Evolutionary conservation across 2,329 filamentous ascomycete genomes (phyloP).

Genomic region (Fusarium sp.): DNA sequence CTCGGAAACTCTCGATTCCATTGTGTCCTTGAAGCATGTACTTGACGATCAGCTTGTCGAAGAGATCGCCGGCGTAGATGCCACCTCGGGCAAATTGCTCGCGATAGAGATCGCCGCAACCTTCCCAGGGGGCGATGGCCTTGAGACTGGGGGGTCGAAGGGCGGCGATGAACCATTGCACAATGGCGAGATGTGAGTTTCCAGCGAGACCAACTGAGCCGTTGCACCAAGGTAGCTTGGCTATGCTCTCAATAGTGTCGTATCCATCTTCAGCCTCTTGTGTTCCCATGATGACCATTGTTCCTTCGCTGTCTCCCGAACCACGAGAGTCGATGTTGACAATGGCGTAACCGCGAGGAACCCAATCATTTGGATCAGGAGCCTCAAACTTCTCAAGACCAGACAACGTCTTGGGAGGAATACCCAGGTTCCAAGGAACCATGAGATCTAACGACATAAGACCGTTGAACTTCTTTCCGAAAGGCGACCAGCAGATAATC

Average conservation of each 20-base stretch:
- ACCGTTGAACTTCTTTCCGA: constrained; percentile 21
- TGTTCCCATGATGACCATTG: constrained; percentile 11
- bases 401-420: not conserved
- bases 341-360: constrained; percentile 13
- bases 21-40: constrained; percentile 16
- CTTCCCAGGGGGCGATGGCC: constrained; percentile 14
- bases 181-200: constrained; percentile 14
- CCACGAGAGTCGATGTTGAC: constrained; percentile 17
- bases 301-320: constrained; percentile 3
- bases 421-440: constrained; percentile 7
- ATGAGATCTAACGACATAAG: not conserved
- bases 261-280: constrained; percentile 14
- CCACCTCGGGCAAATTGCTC: constrained; percentile 2
- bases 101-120: not conserved
- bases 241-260: constrained; percentile 1
- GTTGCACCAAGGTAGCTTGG: not conserved
- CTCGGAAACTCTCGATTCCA: constrained; percentile 10
- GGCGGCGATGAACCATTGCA: constrained; percentile 20
- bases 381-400: constrained; percentile 17
- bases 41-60: constrained; percentile 12
- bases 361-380: constrained; percentile 15
- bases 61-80: not conserved
- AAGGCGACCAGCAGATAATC: constrained; percentile 14
- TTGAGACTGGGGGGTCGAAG: constrained; percentile 6
- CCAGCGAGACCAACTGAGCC: not conserved